phyloP scores from a whole-genome alignment of 805 yeast species.

The Candida namnaoensis region DNA sequence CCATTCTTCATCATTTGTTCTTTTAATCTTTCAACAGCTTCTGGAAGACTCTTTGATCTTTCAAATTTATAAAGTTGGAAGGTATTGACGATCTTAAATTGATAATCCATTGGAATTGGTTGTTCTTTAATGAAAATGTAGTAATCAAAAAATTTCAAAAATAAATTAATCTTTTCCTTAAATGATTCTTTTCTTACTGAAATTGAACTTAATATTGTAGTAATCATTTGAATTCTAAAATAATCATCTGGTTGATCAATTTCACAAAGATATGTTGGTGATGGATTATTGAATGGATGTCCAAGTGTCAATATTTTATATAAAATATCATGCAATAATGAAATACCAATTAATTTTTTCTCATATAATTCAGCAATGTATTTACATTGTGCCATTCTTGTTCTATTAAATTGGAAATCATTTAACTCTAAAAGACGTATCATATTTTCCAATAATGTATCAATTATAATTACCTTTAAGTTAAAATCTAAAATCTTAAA shows the following conservation, averaged over 20 bases:
- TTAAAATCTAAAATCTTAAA: constrained; percentile 28
- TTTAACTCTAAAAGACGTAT: constrained; percentile 58
- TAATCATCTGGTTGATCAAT: constrained; percentile 63
- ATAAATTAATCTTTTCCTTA: constrained; percentile 22
- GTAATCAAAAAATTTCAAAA: constrained; percentile 61
- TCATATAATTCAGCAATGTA: constrained; percentile 54
- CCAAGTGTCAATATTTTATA: constrained; percentile 58
- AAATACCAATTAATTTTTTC: constrained; percentile 33
- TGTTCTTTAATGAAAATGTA: constrained; percentile 52
- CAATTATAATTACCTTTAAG: constrained; percentile 42
- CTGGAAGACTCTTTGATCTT: constrained; percentile 28
- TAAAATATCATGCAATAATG: constrained; percentile 39
- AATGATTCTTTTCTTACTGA: constrained; percentile 8
- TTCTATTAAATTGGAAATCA: constrained; percentile 49
- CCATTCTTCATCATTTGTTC: constrained; percentile 4
- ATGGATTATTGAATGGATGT: constrained; percentile 51
- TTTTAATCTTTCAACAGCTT: constrained; percentile 33
- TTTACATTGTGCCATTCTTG: constrained; percentile 50
- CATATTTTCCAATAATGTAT: constrained; percentile 56
- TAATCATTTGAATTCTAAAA: constrained; percentile 56
- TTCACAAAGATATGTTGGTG: constrained; percentile 26
- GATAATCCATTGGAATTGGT: constrained; percentile 58
- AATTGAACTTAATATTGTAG: constrained; percentile 30
- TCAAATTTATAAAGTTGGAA: constrained; percentile 28
- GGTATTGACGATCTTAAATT: constrained; percentile 40